These are phyloP conservation scores for Geosiphon pyriformis DNA, from an alignment of 192 early-diverging fungal species.

Conservation along the genomic window DNA sequence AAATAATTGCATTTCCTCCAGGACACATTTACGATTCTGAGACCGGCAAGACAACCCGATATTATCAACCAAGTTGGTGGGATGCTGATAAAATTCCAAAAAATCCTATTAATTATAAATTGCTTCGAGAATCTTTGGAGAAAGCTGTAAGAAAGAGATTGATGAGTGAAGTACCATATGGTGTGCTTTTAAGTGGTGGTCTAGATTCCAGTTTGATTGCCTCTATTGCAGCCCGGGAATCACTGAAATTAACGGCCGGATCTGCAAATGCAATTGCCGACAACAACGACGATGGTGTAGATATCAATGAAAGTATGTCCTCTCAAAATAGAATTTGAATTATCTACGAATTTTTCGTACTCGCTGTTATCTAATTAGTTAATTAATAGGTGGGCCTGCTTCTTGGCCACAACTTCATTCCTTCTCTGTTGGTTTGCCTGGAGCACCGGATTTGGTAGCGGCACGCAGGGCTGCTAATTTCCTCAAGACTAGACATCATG, in stretches of 20 bases:
- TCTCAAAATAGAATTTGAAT: background rate
- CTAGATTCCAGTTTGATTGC: conserved; percentile 95
- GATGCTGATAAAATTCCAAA: conserved; percentile 52
- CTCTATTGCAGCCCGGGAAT: conserved; percentile 84
- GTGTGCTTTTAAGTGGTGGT: conserved; percentile 91
- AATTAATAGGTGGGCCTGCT: conserved; percentile 45
- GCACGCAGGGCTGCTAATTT: conserved; percentile 87
- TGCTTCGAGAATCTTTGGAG: conserved; percentile 76
- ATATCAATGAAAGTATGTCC: conserved; percentile 49
- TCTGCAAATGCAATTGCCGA: conserved; percentile 33
- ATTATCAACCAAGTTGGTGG: conserved; percentile 93
- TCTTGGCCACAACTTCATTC: conserved; percentile 93
- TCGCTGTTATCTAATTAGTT: conserved; percentile 12
- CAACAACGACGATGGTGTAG: conserved; percentile 57
- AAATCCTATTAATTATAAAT: conserved; percentile 56
- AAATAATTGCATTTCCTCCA: conserved; percentile 95
- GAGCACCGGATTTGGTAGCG: conserved; percentile 88
- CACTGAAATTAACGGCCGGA: conserved; percentile 68
- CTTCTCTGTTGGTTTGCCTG: conserved; percentile 92
- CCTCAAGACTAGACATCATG: conserved; percentile 90
- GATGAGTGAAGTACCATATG: conserved; percentile 98
- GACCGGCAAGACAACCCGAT: conserved; percentile 72
- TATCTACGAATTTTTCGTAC: conserved; percentile 9
- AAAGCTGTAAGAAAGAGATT: conserved; percentile 90
- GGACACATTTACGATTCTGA: conserved; percentile 87